phyloP scores from a whole-genome alignment of 2,329 filamentous ascomycete genomes.

The Epichloe scottii region DNA sequence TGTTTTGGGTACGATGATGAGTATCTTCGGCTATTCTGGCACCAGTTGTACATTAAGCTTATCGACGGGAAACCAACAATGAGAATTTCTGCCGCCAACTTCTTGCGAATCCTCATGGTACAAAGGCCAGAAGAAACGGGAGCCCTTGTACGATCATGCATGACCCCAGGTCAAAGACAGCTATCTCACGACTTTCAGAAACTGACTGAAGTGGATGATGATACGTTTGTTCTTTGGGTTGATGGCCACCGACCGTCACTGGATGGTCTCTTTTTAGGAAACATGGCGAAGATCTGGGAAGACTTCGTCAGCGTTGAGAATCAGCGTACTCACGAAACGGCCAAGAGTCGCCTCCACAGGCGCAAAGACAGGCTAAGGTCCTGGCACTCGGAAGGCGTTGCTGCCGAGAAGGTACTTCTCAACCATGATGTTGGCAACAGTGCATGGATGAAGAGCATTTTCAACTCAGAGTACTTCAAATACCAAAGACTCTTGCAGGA shows the following conservation, averaged over 20 bases:
- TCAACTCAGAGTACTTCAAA: conserved; percentile 81
- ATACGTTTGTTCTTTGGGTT: conserved; percentile 78
- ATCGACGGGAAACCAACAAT: conserved; percentile 57
- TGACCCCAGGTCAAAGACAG: conserved; percentile 56
- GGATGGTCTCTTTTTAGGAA: conserved; percentile 70
- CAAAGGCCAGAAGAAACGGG: conserved; percentile 81
- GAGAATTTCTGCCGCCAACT: conserved; percentile 63
- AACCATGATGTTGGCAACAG: conserved; percentile 79
- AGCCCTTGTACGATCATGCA: conserved; percentile 58
- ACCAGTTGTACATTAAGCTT: conserved; percentile 82
- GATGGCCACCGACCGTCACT: conserved; percentile 68
- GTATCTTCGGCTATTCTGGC: conserved; percentile 77
- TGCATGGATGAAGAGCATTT: conserved; percentile 93
- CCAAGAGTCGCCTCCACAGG: conserved; percentile 55
- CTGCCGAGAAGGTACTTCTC: conserved; percentile 57
- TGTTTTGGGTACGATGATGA: conserved; percentile 68
- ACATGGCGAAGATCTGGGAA: conserved; percentile 75
- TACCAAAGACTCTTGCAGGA: conserved; percentile 83
- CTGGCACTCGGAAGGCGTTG: conserved; percentile 61
- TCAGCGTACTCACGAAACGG: conserved; percentile 61
- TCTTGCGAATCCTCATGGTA: conserved; percentile 86
- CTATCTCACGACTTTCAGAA: conserved; percentile 69
- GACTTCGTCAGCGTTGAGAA: conserved; percentile 79
- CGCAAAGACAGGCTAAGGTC: conserved; percentile 71
- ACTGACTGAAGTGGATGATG: conserved; percentile 78